Evolutionary conservation across 352 stramenopile species (phyloP).

Genomic region (Globisporangium viniferum): DNA sequence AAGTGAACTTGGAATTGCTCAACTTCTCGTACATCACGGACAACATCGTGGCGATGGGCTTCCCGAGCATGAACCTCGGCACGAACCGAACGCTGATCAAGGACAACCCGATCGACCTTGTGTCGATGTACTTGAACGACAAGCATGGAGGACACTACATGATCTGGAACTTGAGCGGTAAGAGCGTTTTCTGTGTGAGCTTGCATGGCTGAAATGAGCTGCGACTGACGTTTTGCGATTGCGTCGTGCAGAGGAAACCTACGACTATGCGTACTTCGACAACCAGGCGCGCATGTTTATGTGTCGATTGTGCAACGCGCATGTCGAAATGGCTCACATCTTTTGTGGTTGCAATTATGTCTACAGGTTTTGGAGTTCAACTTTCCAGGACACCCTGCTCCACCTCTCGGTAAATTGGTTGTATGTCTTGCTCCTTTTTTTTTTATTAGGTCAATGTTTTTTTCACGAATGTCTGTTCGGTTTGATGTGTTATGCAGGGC

Average conservation of each 20-base stretch:
- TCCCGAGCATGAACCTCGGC: slow-evolving; percentile 85
- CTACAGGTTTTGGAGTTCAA: slow-evolving; percentile 92
- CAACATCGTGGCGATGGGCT: slow-evolving; percentile 89
- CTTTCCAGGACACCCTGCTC: slow-evolving; percentile 95
- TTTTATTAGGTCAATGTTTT: neutral
- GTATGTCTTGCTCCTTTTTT: neutral
- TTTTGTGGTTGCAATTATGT: neutral
- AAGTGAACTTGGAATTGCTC: slow-evolving; percentile 83
- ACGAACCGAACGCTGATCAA: slow-evolving; percentile 71
- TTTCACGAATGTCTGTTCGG: neutral
- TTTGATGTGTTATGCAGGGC: slow-evolving; percentile 26
- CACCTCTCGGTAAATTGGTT: slow-evolving; percentile 84
- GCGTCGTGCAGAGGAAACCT: slow-evolving; percentile 86
- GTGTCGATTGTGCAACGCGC: neutral
- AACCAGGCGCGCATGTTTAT: slow-evolving; percentile 66
- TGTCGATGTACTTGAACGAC: slow-evolving; percentile 93
- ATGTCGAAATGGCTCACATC: neutral
- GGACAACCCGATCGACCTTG: slow-evolving; percentile 88
- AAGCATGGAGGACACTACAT: slow-evolving; percentile 95
- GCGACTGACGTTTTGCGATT: slow-evolving; percentile 10
- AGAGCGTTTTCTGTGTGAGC: neutral
- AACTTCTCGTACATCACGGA: slow-evolving; percentile 92
- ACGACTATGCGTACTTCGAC: slow-evolving; percentile 94
- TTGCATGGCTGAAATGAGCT: neutral
- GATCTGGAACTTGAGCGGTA: slow-evolving; percentile 96